Percentiles rank a stretch among this genome's conserved stretches.
These are phyloP conservation scores for Tetrastigma voinierianum DNA, from an alignment of 164 flowering plant genomes.

Conservation along the genomic window DNA sequence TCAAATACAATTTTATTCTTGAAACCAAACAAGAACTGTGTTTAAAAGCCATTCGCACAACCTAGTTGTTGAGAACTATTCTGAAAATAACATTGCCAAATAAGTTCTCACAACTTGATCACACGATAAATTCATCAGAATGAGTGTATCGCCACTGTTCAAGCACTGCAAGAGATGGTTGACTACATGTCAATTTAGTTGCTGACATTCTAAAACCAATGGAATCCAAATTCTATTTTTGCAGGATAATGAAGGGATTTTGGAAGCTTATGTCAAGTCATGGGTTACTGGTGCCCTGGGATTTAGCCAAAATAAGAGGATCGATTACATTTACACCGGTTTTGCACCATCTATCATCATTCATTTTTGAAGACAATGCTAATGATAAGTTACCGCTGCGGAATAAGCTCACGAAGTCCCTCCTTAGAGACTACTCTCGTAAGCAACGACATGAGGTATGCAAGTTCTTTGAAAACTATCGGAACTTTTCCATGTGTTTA, in stretches of 20 bases:
- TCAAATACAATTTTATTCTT: too few relatives aligned
- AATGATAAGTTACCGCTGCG: constrained; percentile 35
- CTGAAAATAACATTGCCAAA: too few relatives aligned
- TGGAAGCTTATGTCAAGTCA: constrained; percentile 87
- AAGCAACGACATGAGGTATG: constrained; percentile 73
- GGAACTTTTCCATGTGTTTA: neutral
- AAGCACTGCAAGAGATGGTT: too few relatives aligned
- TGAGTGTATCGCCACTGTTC: too few relatives aligned
- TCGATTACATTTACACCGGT: constrained; percentile 60
- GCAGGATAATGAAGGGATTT: constrained; percentile 69
- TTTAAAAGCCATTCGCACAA: too few relatives aligned
- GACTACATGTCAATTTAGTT: neutral
- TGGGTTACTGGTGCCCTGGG: constrained; percentile 89
- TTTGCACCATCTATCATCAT: constrained; percentile 81
- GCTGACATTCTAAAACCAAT: neutral
- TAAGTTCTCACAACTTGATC: too few relatives aligned
- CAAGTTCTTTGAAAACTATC: constrained; percentile 2
- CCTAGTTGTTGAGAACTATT: too few relatives aligned
- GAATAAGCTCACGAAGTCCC: constrained; percentile 62
- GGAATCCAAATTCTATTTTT: neutral
- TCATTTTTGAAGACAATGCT: constrained; percentile 38
- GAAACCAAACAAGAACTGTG: too few relatives aligned
- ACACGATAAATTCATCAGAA: too few relatives aligned
- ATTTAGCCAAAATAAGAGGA: constrained; percentile 63
- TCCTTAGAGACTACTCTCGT: constrained; percentile 69